Evolutionary conservation across 129 eudicot genomes (phyloP), one percentile per base, ranked within the genome.

Genomic region (Centella asiatica): DNA sequence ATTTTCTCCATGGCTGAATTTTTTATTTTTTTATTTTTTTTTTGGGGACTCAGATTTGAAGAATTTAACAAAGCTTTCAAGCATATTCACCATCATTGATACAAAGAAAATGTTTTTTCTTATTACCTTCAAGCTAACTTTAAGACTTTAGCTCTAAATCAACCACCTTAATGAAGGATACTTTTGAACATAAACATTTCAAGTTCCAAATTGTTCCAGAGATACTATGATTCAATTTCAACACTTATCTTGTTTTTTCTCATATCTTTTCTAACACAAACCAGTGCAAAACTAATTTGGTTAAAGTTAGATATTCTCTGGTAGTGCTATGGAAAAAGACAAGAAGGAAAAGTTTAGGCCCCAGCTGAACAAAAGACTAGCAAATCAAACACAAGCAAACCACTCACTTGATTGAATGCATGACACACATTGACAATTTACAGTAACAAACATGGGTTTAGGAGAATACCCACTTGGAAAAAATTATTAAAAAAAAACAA

Each of bases 331-430:
- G 63, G 37, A 9, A 76, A 77, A 61, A 64, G 56, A 36, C 54
- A 57, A 69, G 55, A 49, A 65, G 64, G 60, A 75, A 54, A 68
- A 76, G 79, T 76, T 85, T 92, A 83, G 92, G 85, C 67, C 77
- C 70, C 67, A 80, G 74, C 95, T 85, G 95, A 90, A 86, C 81
- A 63, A 18, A 39, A 26, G 42, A n/a, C n/a, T n/a, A n/a, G n/a
- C n/a, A n/a, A 62, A 58, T 26, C 60, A 66, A 53, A 27, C 36
- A 34, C 69, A 69, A 79, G 42, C 71, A 76, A 72, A 65, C 66
- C 2, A 20, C 45, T 27, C 12, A 8, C 15, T 9, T 14, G 31
- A 23, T n/a, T 5, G 54, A 54, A 46, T 26, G 33, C 54, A 64
- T 20, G 27, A 45, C 56, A 28, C 15, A 25, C 65, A 34, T 36